Conservation (phyloP, 2,329 filamentous ascomycete species). For the Alternaria solani region DNA sequence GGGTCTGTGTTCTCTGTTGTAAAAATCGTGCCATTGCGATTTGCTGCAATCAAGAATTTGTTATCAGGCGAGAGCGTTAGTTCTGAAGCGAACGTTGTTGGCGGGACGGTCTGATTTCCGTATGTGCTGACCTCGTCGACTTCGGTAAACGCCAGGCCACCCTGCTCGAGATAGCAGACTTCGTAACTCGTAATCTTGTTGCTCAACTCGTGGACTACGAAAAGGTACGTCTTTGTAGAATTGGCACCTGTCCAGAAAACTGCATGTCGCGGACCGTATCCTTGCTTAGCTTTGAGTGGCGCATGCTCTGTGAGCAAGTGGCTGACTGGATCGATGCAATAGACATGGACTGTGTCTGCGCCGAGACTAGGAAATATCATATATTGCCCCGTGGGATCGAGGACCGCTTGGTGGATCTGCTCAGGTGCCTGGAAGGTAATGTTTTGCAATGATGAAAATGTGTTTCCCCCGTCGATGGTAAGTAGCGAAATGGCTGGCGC, state of each 20-base stretch:
- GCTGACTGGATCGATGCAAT: conserved; percentile 57
- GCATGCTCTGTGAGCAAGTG: conserved; percentile 57
- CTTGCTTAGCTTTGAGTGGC: conserved; percentile 57
- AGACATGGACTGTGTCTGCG: conserved; percentile 68
- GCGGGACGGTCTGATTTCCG: conserved; percentile 43
- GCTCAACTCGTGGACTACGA: conserved; percentile 68
- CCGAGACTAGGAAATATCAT: conserved; percentile 72
- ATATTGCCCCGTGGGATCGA: conserved; percentile 71
- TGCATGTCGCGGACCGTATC: conserved; percentile 71
- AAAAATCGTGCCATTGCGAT: conserved; percentile 69
- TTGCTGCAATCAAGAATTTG: conserved; percentile 72
- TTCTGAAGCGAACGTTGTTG: conserved; percentile 59
- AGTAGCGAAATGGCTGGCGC: conserved; percentile 48
- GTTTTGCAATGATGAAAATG: conserved; percentile 45
- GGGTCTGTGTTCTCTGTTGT: conserved; percentile 56
- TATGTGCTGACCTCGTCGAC: conserved; percentile 56
- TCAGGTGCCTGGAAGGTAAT: conserved; percentile 51
- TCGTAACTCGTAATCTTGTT: conserved; percentile 66
- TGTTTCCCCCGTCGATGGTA: conserved; percentile 18
- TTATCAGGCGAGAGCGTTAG: conserved; percentile 63
- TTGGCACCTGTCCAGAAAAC: conserved; percentile 59
- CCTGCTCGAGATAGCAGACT: conserved; percentile 59
- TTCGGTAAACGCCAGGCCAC: conserved; percentile 57
- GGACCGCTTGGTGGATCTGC: conserved; percentile 70
- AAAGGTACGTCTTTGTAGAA: conserved; percentile 57